A percentile compares a stretch with the other conserved stretches of the same genome.
Conservation (phyloP, 2,329 filamentous ascomycete genomes). For the Sphaerulina populicola region DNA sequence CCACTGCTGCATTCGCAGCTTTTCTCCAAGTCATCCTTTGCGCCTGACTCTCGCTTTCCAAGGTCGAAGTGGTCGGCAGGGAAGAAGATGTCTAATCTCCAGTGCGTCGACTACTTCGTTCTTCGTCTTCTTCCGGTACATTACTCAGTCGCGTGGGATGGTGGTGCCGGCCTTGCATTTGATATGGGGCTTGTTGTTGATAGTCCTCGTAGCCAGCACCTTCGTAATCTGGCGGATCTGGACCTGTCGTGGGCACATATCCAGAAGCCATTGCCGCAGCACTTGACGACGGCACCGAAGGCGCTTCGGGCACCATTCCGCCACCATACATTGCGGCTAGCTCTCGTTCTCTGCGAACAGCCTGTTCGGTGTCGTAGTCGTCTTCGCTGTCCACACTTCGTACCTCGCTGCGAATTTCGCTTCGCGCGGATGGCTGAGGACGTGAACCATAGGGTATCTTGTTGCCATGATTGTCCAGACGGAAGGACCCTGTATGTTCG, state of each 20-base stretch:
- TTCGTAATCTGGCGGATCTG: slow-evolving; percentile 30
- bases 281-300: slow-evolving; percentile 26
- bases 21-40: slow-evolving; percentile 2
- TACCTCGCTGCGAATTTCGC: slow-evolving; percentile 7
- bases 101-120: slow-evolving; percentile 31
- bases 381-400: slow-evolving; percentile 35
- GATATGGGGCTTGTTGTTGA: slow-evolving; percentile 37
- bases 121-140: slow-evolving; percentile 76
- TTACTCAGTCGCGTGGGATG: slow-evolving; percentile 84
- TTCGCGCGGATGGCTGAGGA: slow-evolving; percentile 18
- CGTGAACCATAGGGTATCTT: slow-evolving; percentile 46
- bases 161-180: slow-evolving; percentile 53
- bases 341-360: slow-evolving; percentile 43
- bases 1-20: neutral
- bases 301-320: slow-evolving; percentile 28
- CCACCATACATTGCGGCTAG: slow-evolving; percentile 40
- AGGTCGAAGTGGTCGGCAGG: neutral
- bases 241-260: slow-evolving; percentile 14
- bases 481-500: slow-evolving; percentile 53
- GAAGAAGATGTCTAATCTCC: slow-evolving; percentile 11
- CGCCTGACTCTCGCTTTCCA: slow-evolving; percentile 2
- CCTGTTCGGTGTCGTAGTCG: slow-evolving; percentile 49
- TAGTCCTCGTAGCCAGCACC: slow-evolving; percentile 58
- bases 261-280: slow-evolving; percentile 30
- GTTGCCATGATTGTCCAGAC: slow-evolving; percentile 53